These are phyloP conservation scores for Tylopilus rubrobrunneus DNA, from an alignment of 768 basidiomycete species.

Conservation along the genomic window DNA sequence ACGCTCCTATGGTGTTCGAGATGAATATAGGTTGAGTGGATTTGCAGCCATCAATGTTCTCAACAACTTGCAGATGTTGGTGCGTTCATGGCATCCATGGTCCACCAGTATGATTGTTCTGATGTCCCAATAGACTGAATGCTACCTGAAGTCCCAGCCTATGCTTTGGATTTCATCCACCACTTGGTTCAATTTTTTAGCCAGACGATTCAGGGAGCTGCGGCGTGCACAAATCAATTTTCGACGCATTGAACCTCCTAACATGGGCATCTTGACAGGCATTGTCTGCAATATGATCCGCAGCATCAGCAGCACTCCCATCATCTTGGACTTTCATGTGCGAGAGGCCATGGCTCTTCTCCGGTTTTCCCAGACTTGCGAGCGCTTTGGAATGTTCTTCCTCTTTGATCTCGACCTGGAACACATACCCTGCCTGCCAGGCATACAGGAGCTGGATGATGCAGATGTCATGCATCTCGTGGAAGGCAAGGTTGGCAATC, in stretches of 20 bases:
- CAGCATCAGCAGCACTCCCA: neutral
- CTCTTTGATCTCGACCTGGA: neutral
- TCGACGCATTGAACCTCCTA: conserved; percentile 1
- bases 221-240: conserved; percentile 1
- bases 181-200: conserved; percentile 1
- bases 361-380: neutral
- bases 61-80: no score
- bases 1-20: conserved; percentile 4
- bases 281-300: conserved; percentile 4
- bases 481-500: neutral
- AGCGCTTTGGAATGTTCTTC: neutral
- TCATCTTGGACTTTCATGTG: neutral
- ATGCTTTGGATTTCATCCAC: neutral
- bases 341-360: neutral
- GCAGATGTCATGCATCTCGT: neutral
- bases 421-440: neutral
- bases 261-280: conserved; percentile 9
- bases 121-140: neutral
- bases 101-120: no score
- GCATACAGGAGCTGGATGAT: conserved; percentile 1
- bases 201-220: neutral
- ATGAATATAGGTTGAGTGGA: conserved; percentile 10
- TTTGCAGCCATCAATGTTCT: no score
- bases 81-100: neutral
- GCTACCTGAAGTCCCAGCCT: neutral